Percentiles rank a stretch among this genome's conserved stretches.
Evolutionary conservation across 768 basidiomycete species (phyloP).

Genomic region (Pholiota molesta): DNA sequence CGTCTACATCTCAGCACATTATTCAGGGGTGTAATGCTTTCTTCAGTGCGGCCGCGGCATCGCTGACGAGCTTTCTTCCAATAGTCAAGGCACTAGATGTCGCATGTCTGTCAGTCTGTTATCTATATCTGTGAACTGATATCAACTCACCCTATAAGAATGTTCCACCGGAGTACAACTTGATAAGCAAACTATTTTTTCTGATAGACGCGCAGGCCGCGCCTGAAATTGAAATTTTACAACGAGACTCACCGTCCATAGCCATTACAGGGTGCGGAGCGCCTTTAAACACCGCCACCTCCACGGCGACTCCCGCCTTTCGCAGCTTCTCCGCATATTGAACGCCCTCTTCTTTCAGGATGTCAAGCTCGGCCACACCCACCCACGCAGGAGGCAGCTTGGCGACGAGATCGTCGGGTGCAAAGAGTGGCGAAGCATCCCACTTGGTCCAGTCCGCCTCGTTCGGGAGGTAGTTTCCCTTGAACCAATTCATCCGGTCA

Average conservation of each 20-base stretch:
- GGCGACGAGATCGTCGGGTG: constrained; percentile 54
- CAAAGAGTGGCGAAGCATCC: constrained; percentile 75
- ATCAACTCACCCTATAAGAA: constrained; percentile 10
- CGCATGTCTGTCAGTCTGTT: too few relatives aligned
- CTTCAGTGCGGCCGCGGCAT: constrained; percentile 36
- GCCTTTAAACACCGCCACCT: constrained; percentile 58
- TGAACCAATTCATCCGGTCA: constrained; percentile 76
- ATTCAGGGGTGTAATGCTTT: constrained; percentile 25
- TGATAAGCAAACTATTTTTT: neutral
- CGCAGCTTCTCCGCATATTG: constrained; percentile 61
- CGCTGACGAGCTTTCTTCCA: constrained; percentile 38
- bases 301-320: constrained; percentile 52
- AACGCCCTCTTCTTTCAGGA: constrained; percentile 67
- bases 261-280: constrained; percentile 77
- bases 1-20: neutral
- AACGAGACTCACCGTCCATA: constrained; percentile 61
- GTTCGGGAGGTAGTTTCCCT: constrained; percentile 67
- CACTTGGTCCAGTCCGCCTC: constrained; percentile 60
- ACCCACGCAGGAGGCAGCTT: constrained; percentile 64
- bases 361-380: constrained; percentile 66
- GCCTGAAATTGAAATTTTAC: neutral
- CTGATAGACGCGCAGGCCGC: neutral
- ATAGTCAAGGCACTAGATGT: constrained; percentile 25
- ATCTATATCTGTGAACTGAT: too few relatives aligned
- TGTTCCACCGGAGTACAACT: neutral